Conservation (phyloP, 2,329 filamentous ascomycete species). For the Pestalotiopsis fici region DNA sequence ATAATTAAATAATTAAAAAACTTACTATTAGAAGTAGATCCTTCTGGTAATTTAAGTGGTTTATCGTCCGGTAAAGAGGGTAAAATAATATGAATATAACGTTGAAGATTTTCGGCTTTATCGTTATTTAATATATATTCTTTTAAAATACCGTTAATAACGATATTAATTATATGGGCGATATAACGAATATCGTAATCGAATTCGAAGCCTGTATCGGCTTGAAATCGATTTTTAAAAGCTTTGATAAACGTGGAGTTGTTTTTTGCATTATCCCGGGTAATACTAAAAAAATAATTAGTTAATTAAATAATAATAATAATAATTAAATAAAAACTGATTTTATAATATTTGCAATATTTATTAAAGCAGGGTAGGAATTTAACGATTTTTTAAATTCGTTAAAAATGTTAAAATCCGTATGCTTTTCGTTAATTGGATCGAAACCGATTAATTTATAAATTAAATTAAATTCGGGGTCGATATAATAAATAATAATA, state of each 20-base stretch:
- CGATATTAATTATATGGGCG: background rate
- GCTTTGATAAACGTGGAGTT: too few relatives aligned
- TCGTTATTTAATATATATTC: background rate
- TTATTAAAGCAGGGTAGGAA: background rate
- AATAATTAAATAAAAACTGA: background rate
- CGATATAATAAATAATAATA: background rate
- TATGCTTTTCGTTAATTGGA: background rate
- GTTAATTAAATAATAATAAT: constrained; percentile 1
- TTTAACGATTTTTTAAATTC: background rate
- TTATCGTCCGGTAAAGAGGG: background rate
- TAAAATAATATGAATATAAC: background rate
- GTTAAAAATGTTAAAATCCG: background rate
- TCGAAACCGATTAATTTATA: background rate
- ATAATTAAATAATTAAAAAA: background rate
- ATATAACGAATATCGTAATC: background rate
- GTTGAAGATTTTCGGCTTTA: background rate
- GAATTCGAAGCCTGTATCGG: background rate
- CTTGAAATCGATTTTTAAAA: background rate
- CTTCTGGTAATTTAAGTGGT: background rate
- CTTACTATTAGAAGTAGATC: background rate
- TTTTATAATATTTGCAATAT: background rate
- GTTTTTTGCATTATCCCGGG: background rate
- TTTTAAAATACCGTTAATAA: background rate
- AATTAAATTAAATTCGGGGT: background rate
- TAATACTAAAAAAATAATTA: background rate